phyloP scores from a whole-genome alignment of 169 alveolate genomes.

The Plasmodium inui region DNA sequence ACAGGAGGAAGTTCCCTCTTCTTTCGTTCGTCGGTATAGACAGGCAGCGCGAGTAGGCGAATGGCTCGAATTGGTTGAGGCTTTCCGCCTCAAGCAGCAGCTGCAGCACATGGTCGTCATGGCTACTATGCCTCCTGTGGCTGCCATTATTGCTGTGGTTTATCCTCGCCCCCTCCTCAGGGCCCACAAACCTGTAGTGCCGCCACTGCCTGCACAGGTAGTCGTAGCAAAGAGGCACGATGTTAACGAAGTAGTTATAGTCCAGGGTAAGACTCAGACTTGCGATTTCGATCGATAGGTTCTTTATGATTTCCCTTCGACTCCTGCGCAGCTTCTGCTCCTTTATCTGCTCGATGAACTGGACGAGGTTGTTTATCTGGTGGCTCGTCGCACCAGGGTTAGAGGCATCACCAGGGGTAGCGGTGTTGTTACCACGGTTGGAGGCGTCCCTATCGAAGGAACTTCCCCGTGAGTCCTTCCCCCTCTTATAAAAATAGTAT shows the following conservation, averaged over 20 bases:
- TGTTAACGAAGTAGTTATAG: constrained; percentile 38
- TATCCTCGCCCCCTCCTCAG: background rate
- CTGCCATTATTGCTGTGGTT: background rate
- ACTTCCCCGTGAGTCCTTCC: background rate
- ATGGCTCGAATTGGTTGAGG: background rate
- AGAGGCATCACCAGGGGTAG: background rate
- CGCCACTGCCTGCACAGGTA: constrained; percentile 10
- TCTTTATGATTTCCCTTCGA: constrained; percentile 27
- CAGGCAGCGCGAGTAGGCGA: background rate
- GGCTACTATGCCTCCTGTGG: background rate
- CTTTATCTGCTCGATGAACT: constrained; percentile 60
- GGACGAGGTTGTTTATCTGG: constrained; percentile 20
- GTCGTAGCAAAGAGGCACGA: constrained; percentile 19
- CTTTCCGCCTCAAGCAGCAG: background rate
- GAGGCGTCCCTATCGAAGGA: background rate
- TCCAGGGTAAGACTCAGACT: constrained; percentile 41
- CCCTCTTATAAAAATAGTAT: constrained; percentile 24
- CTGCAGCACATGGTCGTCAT: background rate
- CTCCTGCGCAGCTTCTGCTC: background rate
- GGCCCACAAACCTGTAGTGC: background rate
- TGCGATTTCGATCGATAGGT: constrained; percentile 33
- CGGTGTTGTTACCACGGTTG: too few species aligned
- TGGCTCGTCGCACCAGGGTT: background rate
- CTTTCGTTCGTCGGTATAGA: background rate
- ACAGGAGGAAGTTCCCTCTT: constrained; percentile 11